Evolutionary conservation across 306 rosid genomes (phyloP).

Genomic region (Castanopsis chinensis): DNA sequence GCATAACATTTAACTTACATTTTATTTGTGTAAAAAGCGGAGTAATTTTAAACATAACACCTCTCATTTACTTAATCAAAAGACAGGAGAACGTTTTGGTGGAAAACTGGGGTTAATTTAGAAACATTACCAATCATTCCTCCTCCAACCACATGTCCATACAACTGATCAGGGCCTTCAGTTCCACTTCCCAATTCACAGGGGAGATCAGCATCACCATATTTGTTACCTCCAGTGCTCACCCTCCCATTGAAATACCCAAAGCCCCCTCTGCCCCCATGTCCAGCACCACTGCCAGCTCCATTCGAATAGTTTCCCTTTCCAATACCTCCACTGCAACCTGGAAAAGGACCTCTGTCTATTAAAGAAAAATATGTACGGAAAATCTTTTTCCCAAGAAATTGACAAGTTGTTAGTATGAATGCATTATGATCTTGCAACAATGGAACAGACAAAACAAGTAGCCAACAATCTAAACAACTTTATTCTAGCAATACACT

Average conservation of each 20-base stretch:
- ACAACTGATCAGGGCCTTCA: conserved; percentile 67
- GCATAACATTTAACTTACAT: conserved; percentile 2
- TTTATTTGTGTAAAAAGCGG: conserved; percentile 5
- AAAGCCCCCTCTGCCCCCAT: conserved; percentile 98
- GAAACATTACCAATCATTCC: conserved; percentile 84
- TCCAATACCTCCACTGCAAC: conserved; percentile 92
- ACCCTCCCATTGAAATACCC: conserved; percentile 80
- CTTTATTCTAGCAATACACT: conserved; percentile 6
- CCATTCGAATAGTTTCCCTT: conserved; percentile 94
- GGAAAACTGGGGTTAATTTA: conserved; percentile 1
- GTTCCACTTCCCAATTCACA: conserved; percentile 98
- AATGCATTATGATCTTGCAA: background rate
- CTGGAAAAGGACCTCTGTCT: conserved; percentile 47
- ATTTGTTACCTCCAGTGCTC: conserved; percentile 77
- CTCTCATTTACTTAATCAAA: conserved; percentile 20
- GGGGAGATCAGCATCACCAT: conserved; percentile 92
- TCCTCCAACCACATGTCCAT: conserved; percentile 78
- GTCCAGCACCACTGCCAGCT: conserved; percentile 99
- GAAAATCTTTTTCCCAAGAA: background rate
- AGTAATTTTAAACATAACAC: background rate
- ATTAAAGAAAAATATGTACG: conserved; percentile 26
- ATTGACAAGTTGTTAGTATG: conserved; percentile 5
- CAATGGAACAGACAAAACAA: conserved; percentile 19
- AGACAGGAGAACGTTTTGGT: conserved; percentile 13
- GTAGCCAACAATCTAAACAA: conserved; percentile 4